Evolutionary conservation across 805 yeast genomes (phyloP).

Genomic region (Grigorovia humatica): DNA sequence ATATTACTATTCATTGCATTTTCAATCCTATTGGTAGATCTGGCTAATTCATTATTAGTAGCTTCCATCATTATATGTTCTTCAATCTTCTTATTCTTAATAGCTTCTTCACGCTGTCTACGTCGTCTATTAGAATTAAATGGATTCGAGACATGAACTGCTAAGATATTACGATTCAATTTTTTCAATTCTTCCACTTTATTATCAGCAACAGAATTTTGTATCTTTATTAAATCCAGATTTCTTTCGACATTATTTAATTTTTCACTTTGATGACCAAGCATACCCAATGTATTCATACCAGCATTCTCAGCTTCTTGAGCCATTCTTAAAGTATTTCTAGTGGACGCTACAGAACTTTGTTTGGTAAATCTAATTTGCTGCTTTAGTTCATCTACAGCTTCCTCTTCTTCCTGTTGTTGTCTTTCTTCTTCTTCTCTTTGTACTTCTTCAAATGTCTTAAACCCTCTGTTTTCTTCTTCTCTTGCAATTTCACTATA

Average conservation of each 20-base stretch:
- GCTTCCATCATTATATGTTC: constrained; percentile 55
- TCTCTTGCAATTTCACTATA: constrained; percentile 33
- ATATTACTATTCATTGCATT: constrained; percentile 43
- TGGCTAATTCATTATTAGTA: constrained; percentile 47
- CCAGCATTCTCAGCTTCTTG: constrained; percentile 66
- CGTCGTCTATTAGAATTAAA: constrained; percentile 73
- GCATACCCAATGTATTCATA: constrained; percentile 75
- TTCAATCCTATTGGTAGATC: constrained; percentile 59
- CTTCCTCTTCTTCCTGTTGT: constrained; percentile 65
- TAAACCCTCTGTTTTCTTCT: constrained; percentile 23
- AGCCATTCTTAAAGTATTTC: constrained; percentile 68
- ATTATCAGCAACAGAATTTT: constrained; percentile 70
- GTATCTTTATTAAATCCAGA: constrained; percentile 67
- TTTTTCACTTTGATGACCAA: constrained; percentile 89
- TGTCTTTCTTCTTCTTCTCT: constrained; percentile 30
- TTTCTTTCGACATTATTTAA: constrained; percentile 71
- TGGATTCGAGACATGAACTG: constrained; percentile 76
- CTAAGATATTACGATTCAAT: constrained; percentile 70
- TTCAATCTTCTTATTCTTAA: constrained; percentile 50
- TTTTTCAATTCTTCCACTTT: constrained; percentile 72
- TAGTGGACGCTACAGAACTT: constrained; percentile 74
- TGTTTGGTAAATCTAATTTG: constrained; percentile 77
- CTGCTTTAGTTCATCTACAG: constrained; percentile 74
- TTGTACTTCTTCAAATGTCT: constrained; percentile 28
- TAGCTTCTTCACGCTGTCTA: constrained; percentile 60